These are phyloP conservation scores for Chrysoporthe deuterocubensis DNA, from an alignment of 2,329 filamentous ascomycete genomes.

Conservation along the genomic window DNA sequence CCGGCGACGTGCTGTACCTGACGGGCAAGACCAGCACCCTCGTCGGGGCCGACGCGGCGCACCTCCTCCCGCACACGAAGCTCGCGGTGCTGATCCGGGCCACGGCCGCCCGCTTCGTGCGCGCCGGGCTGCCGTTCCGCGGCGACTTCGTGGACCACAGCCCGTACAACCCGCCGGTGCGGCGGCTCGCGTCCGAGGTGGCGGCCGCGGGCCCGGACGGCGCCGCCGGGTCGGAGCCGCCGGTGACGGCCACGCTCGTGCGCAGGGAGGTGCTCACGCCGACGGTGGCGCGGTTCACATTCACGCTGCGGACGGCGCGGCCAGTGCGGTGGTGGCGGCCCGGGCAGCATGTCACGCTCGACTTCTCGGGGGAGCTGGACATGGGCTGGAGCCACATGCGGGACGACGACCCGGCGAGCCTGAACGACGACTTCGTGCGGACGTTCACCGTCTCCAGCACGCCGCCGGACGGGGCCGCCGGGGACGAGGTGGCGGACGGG, in stretches of 20 bases:
- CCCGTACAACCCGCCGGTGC: slow-evolving; percentile 79
- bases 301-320: slow-evolving; percentile 39
- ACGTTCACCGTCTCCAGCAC: slow-evolving; percentile 80
- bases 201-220: not conserved
- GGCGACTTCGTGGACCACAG: slow-evolving; percentile 63
- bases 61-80: slow-evolving; percentile 69
- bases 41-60: slow-evolving; percentile 63
- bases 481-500: slow-evolving; percentile 32
- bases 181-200: slow-evolving; percentile 65
- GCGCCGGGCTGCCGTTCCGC: slow-evolving; percentile 69
- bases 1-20: slow-evolving; percentile 73
- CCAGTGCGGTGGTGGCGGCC: slow-evolving; percentile 56
- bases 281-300: slow-evolving; percentile 67
- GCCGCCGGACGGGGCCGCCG: slow-evolving; percentile 46
- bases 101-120: slow-evolving; percentile 64
- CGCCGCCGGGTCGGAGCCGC: slow-evolving; percentile 4
- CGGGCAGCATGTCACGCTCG: slow-evolving; percentile 79
- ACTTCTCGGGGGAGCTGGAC: slow-evolving; percentile 71
- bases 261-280: slow-evolving; percentile 66
- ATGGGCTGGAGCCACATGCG: slow-evolving; percentile 82
- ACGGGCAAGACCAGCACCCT: slow-evolving; percentile 73
- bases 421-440: slow-evolving; percentile 84
- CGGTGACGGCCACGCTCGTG: slow-evolving; percentile 58
- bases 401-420: slow-evolving; percentile 74
- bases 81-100: slow-evolving; percentile 73